These are phyloP conservation scores for Didymella glomerata DNA, from an alignment of 2,329 filamentous ascomycete species.

Conservation along the genomic window DNA sequence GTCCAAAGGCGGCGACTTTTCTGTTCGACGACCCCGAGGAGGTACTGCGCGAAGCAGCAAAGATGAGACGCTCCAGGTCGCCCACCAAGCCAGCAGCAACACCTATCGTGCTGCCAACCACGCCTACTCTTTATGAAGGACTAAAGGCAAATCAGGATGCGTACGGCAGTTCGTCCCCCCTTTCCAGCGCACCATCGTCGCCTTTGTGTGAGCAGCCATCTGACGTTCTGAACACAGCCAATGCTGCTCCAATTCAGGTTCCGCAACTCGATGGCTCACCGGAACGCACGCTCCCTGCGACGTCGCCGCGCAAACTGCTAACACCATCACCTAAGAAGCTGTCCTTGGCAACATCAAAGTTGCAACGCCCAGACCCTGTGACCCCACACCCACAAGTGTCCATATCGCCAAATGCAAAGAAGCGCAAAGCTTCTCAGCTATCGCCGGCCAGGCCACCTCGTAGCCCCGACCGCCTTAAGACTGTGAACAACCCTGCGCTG, in stretches of 20 bases:
- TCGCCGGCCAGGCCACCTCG: conserved; percentile 10
- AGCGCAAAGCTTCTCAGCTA: conserved; percentile 21
- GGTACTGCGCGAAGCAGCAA: conserved; percentile 27
- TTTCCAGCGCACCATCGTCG: conserved; percentile 27
- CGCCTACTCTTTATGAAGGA: background rate
- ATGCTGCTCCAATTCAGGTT: background rate
- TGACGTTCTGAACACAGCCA: background rate
- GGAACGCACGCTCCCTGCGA: conserved; percentile 3
- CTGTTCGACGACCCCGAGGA: conserved; percentile 35
- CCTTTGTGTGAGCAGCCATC: conserved; percentile 8
- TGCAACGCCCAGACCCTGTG: background rate
- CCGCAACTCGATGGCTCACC: conserved; percentile 23
- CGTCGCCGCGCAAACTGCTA: background rate
- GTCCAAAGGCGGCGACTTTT: conserved; percentile 29
- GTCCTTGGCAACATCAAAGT: background rate
- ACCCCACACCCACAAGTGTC: conserved; percentile 12
- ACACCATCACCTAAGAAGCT: conserved; percentile 3
- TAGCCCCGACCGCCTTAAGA: conserved; percentile 29
- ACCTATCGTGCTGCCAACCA: background rate
- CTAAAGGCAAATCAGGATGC: no score
- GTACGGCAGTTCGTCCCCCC: conserved; percentile 3
- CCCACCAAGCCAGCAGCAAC: conserved; percentile 15
- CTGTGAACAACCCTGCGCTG: conserved; percentile 42
- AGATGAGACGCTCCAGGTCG: conserved; percentile 19
- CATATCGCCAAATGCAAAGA: conserved; percentile 14